Evolutionary conservation across 2,329 filamentous ascomycete genomes (phyloP).

Genomic region (Pseudogymnoascus sp.): DNA sequence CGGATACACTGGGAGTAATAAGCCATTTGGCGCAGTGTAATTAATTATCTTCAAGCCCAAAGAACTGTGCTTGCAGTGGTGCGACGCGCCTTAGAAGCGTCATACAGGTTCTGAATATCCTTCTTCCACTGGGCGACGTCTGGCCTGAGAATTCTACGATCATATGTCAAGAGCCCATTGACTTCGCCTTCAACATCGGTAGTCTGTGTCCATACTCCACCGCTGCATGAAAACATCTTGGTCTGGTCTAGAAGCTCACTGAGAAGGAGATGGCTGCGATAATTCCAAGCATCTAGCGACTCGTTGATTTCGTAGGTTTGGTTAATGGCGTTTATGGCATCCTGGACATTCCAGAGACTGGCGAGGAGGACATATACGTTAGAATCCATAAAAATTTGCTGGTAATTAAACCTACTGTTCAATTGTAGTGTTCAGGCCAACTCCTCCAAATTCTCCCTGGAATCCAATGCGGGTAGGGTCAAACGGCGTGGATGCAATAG

Average conservation of each 20-base stretch:
- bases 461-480: slow-evolving; percentile 55
- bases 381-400: not conserved
- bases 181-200: slow-evolving; percentile 69
- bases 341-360: slow-evolving; percentile 56
- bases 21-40: not conserved
- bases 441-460: slow-evolving; percentile 64
- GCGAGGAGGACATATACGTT: not conserved
- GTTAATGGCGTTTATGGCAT: slow-evolving; percentile 51
- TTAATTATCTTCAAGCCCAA: not conserved
- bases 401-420: slow-evolving; percentile 42
- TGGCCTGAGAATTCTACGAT: slow-evolving; percentile 51
- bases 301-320: slow-evolving; percentile 60
- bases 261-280: slow-evolving; percentile 48
- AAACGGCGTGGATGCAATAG: slow-evolving; percentile 44
- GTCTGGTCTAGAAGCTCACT: slow-evolving; percentile 40
- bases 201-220: slow-evolving; percentile 65
- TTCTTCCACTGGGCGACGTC: slow-evolving; percentile 49
- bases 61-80: not conserved
- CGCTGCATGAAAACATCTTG: slow-evolving; percentile 48
- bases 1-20: not conserved
- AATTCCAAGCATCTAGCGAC: slow-evolving; percentile 51
- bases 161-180: slow-evolving; percentile 63
- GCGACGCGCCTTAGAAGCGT: slow-evolving; percentile 36
- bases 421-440: slow-evolving; percentile 56
- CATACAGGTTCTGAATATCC: slow-evolving; percentile 53